Evolutionary conservation across 2,329 filamentous ascomycete genomes (phyloP), one percentile per base, ranked within the genome.

Genomic region (Clonostachys rosea): DNA sequence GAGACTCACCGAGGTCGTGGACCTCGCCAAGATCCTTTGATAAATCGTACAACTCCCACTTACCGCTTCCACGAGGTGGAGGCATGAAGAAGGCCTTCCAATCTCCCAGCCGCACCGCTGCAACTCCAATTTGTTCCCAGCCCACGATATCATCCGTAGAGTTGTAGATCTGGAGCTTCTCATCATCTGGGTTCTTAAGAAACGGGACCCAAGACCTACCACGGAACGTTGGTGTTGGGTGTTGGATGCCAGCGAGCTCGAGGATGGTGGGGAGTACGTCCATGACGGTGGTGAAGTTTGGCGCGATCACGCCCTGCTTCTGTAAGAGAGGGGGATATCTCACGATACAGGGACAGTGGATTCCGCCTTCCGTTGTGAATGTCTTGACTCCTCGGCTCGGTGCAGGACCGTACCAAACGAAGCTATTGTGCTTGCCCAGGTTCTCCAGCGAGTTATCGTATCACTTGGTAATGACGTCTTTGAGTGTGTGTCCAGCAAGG

Each of bases 1-100:
- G 20, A 7, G 13, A 11, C 35, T 39, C 30, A 16, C 34, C 14
- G 3, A 45, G 33, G 5, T 45, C 43, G 13, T 45, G 13, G 9
- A 17, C 64, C 58, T 83, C 78, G 1, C 77, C 78, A 0, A 75
- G 76, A 50, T 83, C 79, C 1, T 62, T 60, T 3, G 54, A 57
- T 3, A 83, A 63, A 51, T 81, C 72, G 54, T 79, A 82, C 24
- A 83, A 60, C 58, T 83, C 75, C 79, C 78, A 83, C 18, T 69
- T 67, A 50, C 78, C 77, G 0, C 76, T 16, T 1, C 59, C 59
- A 10, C 51, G 49, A 2, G 73, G 78, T 43, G 74, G 74, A 0
- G 75, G 77, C 17, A 81, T 77, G 53, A 73, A 80, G 12, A 80
- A 71, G 5, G 77, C 76, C 56, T 82, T 83, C 70, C 71, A 82